A percentile compares a stretch with the other conserved stretches of the same genome.
These are phyloP conservation scores for Mikania micrantha DNA, from an alignment of 129 eudicot genomes.

Conservation along the genomic window DNA sequence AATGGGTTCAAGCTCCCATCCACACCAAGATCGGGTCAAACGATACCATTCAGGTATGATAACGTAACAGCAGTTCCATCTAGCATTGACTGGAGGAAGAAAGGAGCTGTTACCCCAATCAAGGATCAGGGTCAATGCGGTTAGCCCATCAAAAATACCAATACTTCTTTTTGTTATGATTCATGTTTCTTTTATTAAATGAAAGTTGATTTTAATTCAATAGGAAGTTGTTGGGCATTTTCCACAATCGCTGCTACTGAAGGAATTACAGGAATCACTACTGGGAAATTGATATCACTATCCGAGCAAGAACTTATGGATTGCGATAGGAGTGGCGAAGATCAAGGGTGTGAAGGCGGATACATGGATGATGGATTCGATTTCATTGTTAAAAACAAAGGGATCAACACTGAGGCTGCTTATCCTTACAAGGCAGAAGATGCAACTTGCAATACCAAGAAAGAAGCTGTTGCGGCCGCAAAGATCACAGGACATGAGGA, in stretches of 20 bases:
- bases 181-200: background rate
- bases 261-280: constrained; percentile 76
- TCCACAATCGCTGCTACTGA: constrained; percentile 59
- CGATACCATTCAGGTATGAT: constrained; percentile 61
- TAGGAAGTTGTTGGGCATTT: constrained; percentile 87
- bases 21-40: constrained; percentile 26
- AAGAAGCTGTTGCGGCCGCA: too few species aligned
- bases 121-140: constrained; percentile 3
- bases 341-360: too few species aligned
- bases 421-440: too few species aligned
- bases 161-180: background rate
- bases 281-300: too few species aligned
- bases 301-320: too few species aligned
- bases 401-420: too few species aligned
- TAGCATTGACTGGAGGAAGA: constrained; percentile 6
- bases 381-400: too few species aligned
- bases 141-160: background rate
- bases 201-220: background rate
- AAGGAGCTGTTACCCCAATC: constrained; percentile 4
- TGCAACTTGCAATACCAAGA: too few species aligned
- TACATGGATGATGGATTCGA: too few species aligned
- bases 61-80: constrained; percentile 35
- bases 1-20: too few species aligned
- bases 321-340: too few species aligned
- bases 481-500: too few species aligned